These are phyloP conservation scores for Penicillium chermesinum DNA, from an alignment of 495 filamentous ascomycete genomes.

Conservation along the genomic window DNA sequence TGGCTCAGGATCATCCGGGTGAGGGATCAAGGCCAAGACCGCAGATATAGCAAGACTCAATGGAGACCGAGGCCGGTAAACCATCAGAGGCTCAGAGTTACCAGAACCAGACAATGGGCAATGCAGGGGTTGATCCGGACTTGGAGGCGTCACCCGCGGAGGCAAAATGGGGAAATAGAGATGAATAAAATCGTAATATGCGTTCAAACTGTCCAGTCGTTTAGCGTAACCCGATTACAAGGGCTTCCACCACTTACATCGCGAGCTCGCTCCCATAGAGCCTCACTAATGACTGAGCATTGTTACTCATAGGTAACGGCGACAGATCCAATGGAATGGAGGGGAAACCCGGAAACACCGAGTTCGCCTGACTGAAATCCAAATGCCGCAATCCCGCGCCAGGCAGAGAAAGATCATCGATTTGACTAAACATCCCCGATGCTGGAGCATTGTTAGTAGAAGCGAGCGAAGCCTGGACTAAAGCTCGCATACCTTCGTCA, in stretches of 20 bases:
- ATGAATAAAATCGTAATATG: constrained; percentile 58
- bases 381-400: constrained; percentile 40
- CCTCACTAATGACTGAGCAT: constrained; percentile 32
- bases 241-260: constrained; percentile 34
- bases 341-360: constrained; percentile 34
- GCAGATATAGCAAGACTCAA: constrained; percentile 53
- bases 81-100: constrained; percentile 37
- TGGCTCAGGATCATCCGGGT: constrained; percentile 46
- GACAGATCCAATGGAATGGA: constrained; percentile 32
- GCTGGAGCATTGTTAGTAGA: constrained; percentile 19
- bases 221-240: constrained; percentile 15
- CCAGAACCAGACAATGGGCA: constrained; percentile 37
- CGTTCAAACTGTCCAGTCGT: constrained; percentile 43
- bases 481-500: constrained; percentile 30
- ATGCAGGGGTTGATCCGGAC: constrained; percentile 42
- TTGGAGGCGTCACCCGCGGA: constrained; percentile 39
- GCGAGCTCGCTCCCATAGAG: constrained; percentile 39
- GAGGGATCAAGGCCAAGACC: constrained; percentile 50
- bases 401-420: constrained; percentile 40
- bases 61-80: constrained; percentile 47
- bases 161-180: constrained; percentile 55
- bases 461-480: background rate
- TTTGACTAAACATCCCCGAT: constrained; percentile 38
- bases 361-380: constrained; percentile 35
- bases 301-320: constrained; percentile 25